These are phyloP conservation scores for Penicillium italicum DNA, from an alignment of 2,329 filamentous ascomycete genomes.

Conservation along the genomic window DNA sequence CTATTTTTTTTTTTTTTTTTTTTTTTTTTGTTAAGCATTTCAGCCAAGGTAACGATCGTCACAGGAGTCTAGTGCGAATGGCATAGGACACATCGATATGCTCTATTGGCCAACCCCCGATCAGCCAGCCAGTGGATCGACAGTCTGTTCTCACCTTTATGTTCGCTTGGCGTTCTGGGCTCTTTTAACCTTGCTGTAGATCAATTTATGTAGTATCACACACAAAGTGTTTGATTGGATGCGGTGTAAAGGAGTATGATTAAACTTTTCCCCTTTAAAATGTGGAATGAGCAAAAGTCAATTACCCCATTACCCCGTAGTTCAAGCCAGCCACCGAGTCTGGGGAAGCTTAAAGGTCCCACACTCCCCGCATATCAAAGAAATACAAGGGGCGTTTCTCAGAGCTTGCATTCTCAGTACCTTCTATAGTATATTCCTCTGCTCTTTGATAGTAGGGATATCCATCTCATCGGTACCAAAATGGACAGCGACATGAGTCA, in stretches of 20 bases:
- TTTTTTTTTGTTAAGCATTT: too few relatives aligned
- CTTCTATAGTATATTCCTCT: not conserved
- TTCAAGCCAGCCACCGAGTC: not conserved
- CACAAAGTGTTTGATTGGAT: not conserved
- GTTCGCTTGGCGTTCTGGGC: not conserved
- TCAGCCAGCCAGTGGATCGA: not conserved
- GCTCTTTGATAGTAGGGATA: not conserved
- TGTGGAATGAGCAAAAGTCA: not conserved
- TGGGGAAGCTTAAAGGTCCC: not conserved
- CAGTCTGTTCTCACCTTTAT: too few relatives aligned
- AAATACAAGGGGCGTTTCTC: not conserved
- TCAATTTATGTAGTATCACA: not conserved
- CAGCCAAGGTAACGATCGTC: not conserved
- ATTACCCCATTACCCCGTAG: not conserved
- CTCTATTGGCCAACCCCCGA: not conserved
- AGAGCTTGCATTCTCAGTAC: not conserved
- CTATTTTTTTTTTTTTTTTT: too few relatives aligned
- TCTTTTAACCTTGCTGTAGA: not conserved
- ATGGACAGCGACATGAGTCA: conserved; percentile 9
- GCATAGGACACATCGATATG: too few relatives aligned
- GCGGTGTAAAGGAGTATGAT: not conserved
- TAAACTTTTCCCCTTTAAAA: not conserved
- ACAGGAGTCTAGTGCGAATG: not conserved
- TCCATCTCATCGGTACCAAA: not conserved
- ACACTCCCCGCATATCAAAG: not conserved